These are phyloP conservation scores for Fusarium citri DNA, from an alignment of 2,329 filamentous ascomycete species.

Conservation along the genomic window DNA sequence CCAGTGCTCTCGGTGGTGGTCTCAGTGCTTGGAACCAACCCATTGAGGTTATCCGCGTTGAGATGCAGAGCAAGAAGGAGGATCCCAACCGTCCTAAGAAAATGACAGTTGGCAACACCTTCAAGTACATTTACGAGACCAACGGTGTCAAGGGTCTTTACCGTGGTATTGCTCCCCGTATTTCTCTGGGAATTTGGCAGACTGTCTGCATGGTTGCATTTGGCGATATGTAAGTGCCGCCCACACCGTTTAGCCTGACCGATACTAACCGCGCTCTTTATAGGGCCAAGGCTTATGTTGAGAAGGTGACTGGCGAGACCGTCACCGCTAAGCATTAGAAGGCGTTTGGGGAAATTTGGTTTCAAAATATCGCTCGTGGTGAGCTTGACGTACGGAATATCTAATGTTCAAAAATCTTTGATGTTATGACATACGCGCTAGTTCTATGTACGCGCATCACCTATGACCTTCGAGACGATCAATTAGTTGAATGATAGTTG, in stretches of 20 bases:
- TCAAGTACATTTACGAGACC: slow-evolving; percentile 87
- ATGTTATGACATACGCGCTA: slow-evolving; percentile 4
- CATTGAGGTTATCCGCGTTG: slow-evolving; percentile 98
- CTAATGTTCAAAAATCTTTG: slow-evolving; percentile 37
- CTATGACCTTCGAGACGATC: slow-evolving; percentile 21
- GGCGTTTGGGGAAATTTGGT: slow-evolving; percentile 48
- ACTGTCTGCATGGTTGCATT: slow-evolving; percentile 99
- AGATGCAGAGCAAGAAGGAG: slow-evolving; percentile 99
- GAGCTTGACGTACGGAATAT: slow-evolving; percentile 35
- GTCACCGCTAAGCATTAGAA: slow-evolving; percentile 76
- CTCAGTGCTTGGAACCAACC: slow-evolving; percentile 99
- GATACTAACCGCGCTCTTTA: slow-evolving; percentile 42
- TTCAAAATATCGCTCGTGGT: slow-evolving; percentile 33
- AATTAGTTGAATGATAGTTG: slow-evolving; percentile 26
- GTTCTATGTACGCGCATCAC: not conserved
- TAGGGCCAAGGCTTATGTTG: slow-evolving; percentile 75
- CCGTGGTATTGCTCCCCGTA: slow-evolving; percentile 92
- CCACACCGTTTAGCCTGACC: not conserved
- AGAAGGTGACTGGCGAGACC: slow-evolving; percentile 72
- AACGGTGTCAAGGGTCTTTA: slow-evolving; percentile 95
- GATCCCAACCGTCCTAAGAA: slow-evolving; percentile 99
- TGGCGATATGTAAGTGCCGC: slow-evolving; percentile 86
- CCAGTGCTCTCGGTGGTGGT: slow-evolving; percentile 89
- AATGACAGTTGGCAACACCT: slow-evolving; percentile 91
- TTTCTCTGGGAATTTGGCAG: slow-evolving; percentile 97